A percentile compares a stretch with the other conserved stretches of the same genome.
Evolutionary conservation across 331 rosid genomes (phyloP).

Genomic region (Saraca asoca): DNA sequence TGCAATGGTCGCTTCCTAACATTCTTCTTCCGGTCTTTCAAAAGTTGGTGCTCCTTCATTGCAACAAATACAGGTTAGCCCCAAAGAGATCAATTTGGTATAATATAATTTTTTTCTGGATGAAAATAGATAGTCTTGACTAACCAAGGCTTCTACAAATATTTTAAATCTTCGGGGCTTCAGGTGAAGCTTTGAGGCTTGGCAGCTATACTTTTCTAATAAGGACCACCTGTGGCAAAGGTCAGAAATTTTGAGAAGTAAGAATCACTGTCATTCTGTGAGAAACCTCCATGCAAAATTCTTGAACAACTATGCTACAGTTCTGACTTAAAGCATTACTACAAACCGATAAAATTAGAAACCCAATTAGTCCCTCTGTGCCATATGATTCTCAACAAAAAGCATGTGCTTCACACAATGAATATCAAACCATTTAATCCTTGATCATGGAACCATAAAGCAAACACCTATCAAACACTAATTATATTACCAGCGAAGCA

Average conservation of each 20-base stretch:
- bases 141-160: slow-evolving; percentile 94
- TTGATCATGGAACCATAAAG: not conserved
- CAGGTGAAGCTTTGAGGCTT: slow-evolving; percentile 98
- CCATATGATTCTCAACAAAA: slow-evolving; percentile 8
- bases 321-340: slow-evolving; percentile 20
- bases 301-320: slow-evolving; percentile 2
- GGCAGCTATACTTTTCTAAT: slow-evolving; percentile 95
- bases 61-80: slow-evolving; percentile 52
- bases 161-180: slow-evolving; percentile 95
- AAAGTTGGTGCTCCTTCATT: slow-evolving; percentile 92
- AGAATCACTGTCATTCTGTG: slow-evolving; percentile 19
- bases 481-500: slow-evolving; percentile 90
- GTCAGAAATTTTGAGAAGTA: slow-evolving; percentile 31
- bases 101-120: slow-evolving; percentile 29
- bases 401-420: not conserved
- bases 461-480: not conserved
- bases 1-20: slow-evolving; percentile 71
- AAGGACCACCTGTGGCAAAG: slow-evolving; percentile 87
- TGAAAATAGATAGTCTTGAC: slow-evolving; percentile 41
- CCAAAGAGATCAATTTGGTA: slow-evolving; percentile 30
- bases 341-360: slow-evolving; percentile 20
- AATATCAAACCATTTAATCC: not conserved
- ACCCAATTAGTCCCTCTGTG: slow-evolving; percentile 20
- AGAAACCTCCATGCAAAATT: slow-evolving; percentile 14
- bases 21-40: slow-evolving; percentile 90